Base-by-base conservation (phyloP, 345 rosid species). In the Gossypium rotundifolium region DNA sequence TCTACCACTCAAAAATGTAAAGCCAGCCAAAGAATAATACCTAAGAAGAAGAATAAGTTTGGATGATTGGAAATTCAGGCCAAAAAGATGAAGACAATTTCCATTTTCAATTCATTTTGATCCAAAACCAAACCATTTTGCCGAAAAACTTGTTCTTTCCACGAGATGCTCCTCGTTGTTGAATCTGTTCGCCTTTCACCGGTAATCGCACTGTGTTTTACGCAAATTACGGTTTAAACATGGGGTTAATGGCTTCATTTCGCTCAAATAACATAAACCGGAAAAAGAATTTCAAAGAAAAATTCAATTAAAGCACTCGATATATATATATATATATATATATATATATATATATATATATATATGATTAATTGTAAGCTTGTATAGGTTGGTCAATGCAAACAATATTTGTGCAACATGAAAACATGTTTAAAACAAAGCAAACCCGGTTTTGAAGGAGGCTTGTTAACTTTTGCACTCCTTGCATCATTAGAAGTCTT, bases 41-140 rank as follows among this genome's bases (percentile, higher is more conserved):
- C 57, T 53, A 53, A 55, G 5, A 55, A n/a, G 12, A 55, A 55
- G 60, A 18, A 2, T 55, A 20, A 18, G 60, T 55, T 18, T 20
- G 14, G 59, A 71, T 46, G 54, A 66, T 57, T 55, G 65, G 14
- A 65, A 29, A 74, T 80, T 46, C 55, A 55, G 51, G 40, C 13
- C n/a, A 11, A 10, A 59, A 14, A 20, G 38, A 20, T 55, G 69
- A 38, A 65, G 71, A 67, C 55, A 20, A 20, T 17, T 44, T 11
- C 1, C 27, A 33, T 17, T 46, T 46, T 57, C 18, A 12, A 70
- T 66, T 85, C 81, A 89, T 71, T 85, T 88, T 54, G 82, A 73
- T 70, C 92, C 88, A 65, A 83, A 81, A 64, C 88, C 88, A 77
- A 87, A 88, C 85, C 87, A 87, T 65, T 78, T 86, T 66, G 90